Conservation (phyloP, 2,329 filamentous ascomycete genomes). For the Raffaelea ambrosiae region DNA sequence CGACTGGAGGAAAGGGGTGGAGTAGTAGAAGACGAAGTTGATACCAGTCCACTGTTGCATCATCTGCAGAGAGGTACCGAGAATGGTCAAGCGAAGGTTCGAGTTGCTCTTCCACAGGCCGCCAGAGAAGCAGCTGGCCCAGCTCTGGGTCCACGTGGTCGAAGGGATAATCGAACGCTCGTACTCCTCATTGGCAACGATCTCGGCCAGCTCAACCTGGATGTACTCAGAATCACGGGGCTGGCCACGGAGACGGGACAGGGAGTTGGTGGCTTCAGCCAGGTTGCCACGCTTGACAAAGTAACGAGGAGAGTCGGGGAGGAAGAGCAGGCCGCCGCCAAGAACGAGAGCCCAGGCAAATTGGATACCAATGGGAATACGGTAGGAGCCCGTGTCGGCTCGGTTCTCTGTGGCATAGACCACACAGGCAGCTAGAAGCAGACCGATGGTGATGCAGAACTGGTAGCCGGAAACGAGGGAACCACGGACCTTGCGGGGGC, state of each 20-base stretch:
- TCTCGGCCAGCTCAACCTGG: conserved; percentile 71
- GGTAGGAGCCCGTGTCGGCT: conserved; percentile 58
- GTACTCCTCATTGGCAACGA: conserved; percentile 83
- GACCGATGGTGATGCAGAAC: conserved; percentile 65
- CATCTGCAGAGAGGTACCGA: conserved; percentile 69
- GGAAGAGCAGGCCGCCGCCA: conserved; percentile 59
- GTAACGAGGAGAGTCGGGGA: conserved; percentile 81
- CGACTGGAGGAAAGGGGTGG: conserved; percentile 74
- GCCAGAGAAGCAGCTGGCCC: conserved; percentile 61
- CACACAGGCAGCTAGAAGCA: conserved; percentile 48
- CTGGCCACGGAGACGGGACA: conserved; percentile 67
- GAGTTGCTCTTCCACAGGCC: conserved; percentile 54
- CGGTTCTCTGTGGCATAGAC: conserved; percentile 62
- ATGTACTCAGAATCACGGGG: conserved; percentile 64
- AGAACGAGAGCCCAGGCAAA: conserved; percentile 75
- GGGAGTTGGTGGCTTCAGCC: conserved; percentile 51
- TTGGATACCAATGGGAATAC: conserved; percentile 74
- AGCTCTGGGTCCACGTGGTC: conserved; percentile 56
- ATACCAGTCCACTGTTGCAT: conserved; percentile 80
- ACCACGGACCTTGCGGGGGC: conserved; percentile 55
- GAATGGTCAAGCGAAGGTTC: conserved; percentile 61
- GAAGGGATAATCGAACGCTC: conserved; percentile 62
- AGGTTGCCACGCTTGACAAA: conserved; percentile 71
- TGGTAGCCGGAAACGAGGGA: conserved; percentile 55
- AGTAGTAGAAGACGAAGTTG: conserved; percentile 85